Conservation (phyloP, 2,329 filamentous ascomycete genomes). For the Gnomoniopsis smithogilvyi region DNA sequence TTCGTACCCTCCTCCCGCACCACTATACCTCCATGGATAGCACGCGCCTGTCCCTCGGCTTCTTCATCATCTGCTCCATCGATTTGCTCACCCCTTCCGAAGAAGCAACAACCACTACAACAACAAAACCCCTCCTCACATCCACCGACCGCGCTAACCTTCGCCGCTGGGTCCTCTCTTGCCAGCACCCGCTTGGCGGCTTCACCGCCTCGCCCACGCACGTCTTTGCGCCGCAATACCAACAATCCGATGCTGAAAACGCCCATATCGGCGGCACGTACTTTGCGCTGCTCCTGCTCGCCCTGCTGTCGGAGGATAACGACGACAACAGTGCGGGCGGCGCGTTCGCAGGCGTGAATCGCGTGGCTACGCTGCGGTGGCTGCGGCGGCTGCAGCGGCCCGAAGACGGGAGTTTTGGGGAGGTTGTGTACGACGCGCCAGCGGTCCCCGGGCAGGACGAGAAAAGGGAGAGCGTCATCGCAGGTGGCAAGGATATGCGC, state of each 20-base stretch:
- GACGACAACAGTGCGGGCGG: slow-evolving; percentile 32
- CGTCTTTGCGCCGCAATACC: slow-evolving; percentile 32
- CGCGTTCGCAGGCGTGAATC: slow-evolving; percentile 62
- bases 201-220: slow-evolving; percentile 84
- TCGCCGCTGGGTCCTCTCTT: slow-evolving; percentile 77
- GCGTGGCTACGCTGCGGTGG: slow-evolving; percentile 69
- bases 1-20: slow-evolving; percentile 75
- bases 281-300: slow-evolving; percentile 77
- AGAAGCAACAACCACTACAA: slow-evolving; percentile 24
- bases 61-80: slow-evolving; percentile 82
- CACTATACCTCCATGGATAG: slow-evolving; percentile 87
- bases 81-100: slow-evolving; percentile 70
- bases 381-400: slow-evolving; percentile 68
- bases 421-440: slow-evolving; percentile 59
- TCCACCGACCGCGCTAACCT: slow-evolving; percentile 41
- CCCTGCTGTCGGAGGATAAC: slow-evolving; percentile 42
- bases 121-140: slow-evolving; percentile 37
- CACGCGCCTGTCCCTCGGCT: slow-evolving; percentile 83
- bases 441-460: slow-evolving; percentile 17
- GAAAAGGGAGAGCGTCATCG: slow-evolving; percentile 47
- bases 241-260: slow-evolving; percentile 32
- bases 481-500: slow-evolving; percentile 79
- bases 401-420: slow-evolving; percentile 85
- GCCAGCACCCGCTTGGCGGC: slow-evolving; percentile 82
- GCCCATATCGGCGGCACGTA: slow-evolving; percentile 84